Percentiles rank a stretch among this genome's conserved stretches.
These are phyloP conservation scores for Trichothecium sympodiale DNA, from an alignment of 2,329 filamentous ascomycete genomes.

Conservation along the genomic window DNA sequence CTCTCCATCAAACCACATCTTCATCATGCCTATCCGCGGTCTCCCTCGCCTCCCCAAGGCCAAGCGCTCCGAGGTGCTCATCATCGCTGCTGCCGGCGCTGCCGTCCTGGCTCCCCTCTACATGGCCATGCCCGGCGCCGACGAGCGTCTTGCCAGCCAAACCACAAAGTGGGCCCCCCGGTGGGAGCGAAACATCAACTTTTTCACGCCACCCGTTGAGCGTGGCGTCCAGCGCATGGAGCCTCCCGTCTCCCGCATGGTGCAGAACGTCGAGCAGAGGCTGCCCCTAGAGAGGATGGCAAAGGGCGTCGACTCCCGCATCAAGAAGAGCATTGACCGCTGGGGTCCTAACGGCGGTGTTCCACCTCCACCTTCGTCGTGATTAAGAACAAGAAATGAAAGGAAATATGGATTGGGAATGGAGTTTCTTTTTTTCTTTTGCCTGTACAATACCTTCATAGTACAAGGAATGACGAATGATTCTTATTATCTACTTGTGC, in stretches of 20 bases:
- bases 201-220: slow-evolving; percentile 37
- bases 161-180: slow-evolving; percentile 47
- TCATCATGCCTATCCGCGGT: slow-evolving; percentile 34
- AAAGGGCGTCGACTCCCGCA: slow-evolving; percentile 34
- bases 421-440: too few relatives aligned
- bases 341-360: slow-evolving; percentile 14
- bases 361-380: too few relatives aligned
- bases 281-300: slow-evolving; percentile 40
- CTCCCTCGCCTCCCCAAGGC: slow-evolving; percentile 37
- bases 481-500: too few relatives aligned
- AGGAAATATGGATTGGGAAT: too few relatives aligned
- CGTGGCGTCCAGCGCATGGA: slow-evolving; percentile 36
- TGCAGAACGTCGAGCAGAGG: slow-evolving; percentile 33
- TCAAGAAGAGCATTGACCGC: slow-evolving; percentile 33
- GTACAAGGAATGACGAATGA: too few relatives aligned
- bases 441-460: too few relatives aligned
- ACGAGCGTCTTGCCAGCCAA: slow-evolving; percentile 41
- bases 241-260: slow-evolving; percentile 32
- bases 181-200: slow-evolving; percentile 47
- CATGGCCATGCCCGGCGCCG: slow-evolving; percentile 43
- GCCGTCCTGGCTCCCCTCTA: slow-evolving; percentile 45
- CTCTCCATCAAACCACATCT: slow-evolving; percentile 1
- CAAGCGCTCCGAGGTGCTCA: slow-evolving; percentile 35
- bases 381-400: too few relatives aligned
- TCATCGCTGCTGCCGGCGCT: slow-evolving; percentile 42